Evolutionary conservation across 176 grass and related monocot genomes (phyloP).

Genomic region (Rhipidocladum racemiflorum): DNA sequence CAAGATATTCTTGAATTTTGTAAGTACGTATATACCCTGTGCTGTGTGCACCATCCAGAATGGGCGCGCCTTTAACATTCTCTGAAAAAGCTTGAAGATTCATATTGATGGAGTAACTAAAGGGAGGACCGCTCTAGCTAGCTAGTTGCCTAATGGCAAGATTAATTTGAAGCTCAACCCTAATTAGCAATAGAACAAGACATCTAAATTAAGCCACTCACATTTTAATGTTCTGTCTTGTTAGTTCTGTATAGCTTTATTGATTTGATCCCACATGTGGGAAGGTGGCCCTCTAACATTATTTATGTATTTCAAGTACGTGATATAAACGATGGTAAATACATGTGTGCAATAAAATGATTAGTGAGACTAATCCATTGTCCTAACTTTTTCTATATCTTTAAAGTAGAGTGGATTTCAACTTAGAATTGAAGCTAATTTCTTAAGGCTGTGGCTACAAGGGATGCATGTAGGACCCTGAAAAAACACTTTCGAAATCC

Average conservation of each 20-base stretch:
- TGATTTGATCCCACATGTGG: background rate
- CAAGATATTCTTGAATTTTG: too few relatives aligned
- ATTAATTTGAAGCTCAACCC: background rate
- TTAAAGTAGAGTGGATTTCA: background rate
- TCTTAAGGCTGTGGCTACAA: background rate
- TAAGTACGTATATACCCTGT: too few relatives aligned
- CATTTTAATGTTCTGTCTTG: background rate
- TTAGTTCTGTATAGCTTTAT: background rate
- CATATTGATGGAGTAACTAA: too few relatives aligned
- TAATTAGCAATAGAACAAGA: background rate
- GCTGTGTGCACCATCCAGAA: too few relatives aligned
- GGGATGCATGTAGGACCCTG: too few relatives aligned
- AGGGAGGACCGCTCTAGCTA: background rate
- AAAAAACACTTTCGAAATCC: too few relatives aligned
- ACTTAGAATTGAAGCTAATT: background rate
- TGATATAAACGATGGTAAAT: background rate
- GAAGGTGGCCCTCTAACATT: background rate
- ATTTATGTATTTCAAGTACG: background rate
- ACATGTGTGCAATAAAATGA: background rate
- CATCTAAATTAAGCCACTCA: background rate
- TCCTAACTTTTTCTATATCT: background rate
- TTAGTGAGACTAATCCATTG: background rate
- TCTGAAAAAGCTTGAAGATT: too few relatives aligned
- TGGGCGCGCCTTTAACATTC: too few relatives aligned
- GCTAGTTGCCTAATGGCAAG: background rate